Conservation (phyloP, 306 rosid species). For the Prunus kanzakura region DNA sequence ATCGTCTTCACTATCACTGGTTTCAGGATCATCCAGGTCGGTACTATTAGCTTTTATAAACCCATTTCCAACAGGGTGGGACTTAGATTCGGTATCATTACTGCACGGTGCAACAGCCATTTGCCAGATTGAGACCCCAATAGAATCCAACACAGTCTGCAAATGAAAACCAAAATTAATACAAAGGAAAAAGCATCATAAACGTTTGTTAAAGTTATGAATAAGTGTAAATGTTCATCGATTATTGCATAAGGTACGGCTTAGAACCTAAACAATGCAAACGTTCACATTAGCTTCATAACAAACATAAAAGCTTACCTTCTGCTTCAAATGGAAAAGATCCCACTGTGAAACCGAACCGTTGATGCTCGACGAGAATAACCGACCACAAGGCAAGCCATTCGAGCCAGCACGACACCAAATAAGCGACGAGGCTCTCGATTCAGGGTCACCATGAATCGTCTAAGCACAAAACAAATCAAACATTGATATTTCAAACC, state of each 20-base stretch:
- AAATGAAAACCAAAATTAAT: background rate
- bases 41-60: conserved; percentile 9
- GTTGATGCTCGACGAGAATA: conserved; percentile 74
- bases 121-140: conserved; percentile 82
- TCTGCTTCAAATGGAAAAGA: conserved; percentile 69
- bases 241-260: background rate
- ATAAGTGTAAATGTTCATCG: background rate
- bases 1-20: conserved; percentile 54
- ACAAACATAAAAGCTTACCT: conserved; percentile 37
- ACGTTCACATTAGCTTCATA: background rate
- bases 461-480: conserved; percentile 39
- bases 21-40: conserved; percentile 12
- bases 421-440: conserved; percentile 67
- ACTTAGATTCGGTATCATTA: conserved; percentile 20
- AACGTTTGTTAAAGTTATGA: background rate
- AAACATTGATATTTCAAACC: background rate
- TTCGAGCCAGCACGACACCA: conserved; percentile 68
- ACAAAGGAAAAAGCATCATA: background rate
- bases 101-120: conserved; percentile 60
- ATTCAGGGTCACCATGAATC: conserved; percentile 67
- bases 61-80: conserved; percentile 43
- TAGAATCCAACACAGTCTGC: conserved; percentile 65
- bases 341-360: conserved; percentile 88
- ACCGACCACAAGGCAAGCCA: conserved; percentile 57
- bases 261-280: background rate